A percentile compares a stretch with the other conserved stretches of the same genome.
Conservation (phyloP, 1,139 yeast species). For the Dujonia santamariae region DNA sequence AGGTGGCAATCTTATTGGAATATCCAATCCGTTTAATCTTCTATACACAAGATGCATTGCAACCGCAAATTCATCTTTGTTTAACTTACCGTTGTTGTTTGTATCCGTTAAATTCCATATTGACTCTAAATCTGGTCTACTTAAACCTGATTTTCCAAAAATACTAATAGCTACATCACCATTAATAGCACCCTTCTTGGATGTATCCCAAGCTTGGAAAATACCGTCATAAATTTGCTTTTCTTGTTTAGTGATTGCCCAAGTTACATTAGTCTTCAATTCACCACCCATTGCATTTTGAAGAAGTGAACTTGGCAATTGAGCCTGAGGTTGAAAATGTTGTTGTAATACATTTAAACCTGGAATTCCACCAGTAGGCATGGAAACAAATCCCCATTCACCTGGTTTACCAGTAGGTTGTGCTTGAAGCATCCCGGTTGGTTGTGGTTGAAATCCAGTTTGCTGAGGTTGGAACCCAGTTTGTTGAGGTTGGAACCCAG, state of each 20-base stretch:
- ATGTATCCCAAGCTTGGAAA: slow-evolving; percentile 81
- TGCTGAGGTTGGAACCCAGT: slow-evolving; percentile 26
- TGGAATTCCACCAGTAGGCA: slow-evolving; percentile 72
- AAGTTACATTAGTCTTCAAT: slow-evolving; percentile 48
- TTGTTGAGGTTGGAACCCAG: slow-evolving; percentile 29
- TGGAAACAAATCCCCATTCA: slow-evolving; percentile 77
- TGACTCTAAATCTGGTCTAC: slow-evolving; percentile 78
- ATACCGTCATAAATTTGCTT: slow-evolving; percentile 83
- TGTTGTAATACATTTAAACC: slow-evolving; percentile 73
- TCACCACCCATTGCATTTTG: slow-evolving; percentile 54
- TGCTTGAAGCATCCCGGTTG: slow-evolving; percentile 33
- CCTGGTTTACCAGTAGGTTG: slow-evolving; percentile 77
- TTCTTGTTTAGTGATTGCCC: slow-evolving; percentile 86
- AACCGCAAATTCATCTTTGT: slow-evolving; percentile 75
- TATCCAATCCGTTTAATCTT: slow-evolving; percentile 66
- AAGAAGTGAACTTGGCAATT: slow-evolving; percentile 39
- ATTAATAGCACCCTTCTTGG: slow-evolving; percentile 63
- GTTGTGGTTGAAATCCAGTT: slow-evolving; percentile 34
- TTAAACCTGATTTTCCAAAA: slow-evolving; percentile 86
- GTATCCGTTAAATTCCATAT: slow-evolving; percentile 85
- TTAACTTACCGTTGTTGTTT: slow-evolving; percentile 68
- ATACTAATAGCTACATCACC: slow-evolving; percentile 84
- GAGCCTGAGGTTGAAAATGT: slow-evolving; percentile 69
- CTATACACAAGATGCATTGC: slow-evolving; percentile 83
- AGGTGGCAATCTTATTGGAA: slow-evolving; percentile 72